Evolutionary conservation across 257 asterid genomes (phyloP).

Genomic region (Anisodus tanguticus): DNA sequence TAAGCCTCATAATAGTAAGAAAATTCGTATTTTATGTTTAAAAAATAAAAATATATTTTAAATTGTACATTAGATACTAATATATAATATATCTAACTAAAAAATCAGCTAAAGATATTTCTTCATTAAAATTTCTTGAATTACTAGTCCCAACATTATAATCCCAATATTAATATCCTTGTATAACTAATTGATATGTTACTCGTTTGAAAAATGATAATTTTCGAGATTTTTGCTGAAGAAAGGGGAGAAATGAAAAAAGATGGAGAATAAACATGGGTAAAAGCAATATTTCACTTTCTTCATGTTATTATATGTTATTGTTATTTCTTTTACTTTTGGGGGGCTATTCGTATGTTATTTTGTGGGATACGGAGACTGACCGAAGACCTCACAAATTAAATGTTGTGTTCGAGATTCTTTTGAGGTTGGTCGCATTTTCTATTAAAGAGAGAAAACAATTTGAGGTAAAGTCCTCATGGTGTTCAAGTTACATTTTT

Average conservation of each 20-base stretch:
- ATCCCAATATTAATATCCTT: no score
- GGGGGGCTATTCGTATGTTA: neutral
- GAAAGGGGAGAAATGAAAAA: neutral
- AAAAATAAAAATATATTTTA: no score
- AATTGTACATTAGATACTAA: no score
- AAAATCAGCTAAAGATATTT: no score
- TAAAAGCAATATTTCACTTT: neutral
- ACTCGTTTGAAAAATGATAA: no score
- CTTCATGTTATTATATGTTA: neutral
- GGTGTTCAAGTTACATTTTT: neutral
- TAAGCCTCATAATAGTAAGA: no score
- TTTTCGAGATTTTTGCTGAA: neutral
- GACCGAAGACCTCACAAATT: neutral
- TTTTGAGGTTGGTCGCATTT: slow-evolving; percentile 22
- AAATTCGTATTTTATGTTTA: no score
- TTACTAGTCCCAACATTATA: no score
- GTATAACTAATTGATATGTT: no score
- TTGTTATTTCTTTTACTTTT: neutral
- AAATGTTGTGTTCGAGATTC: neutral
- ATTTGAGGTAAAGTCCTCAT: neutral
- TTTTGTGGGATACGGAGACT: neutral
- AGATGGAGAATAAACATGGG: neutral
- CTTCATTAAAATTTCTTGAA: no score
- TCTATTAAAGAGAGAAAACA: slow-evolving; percentile 23
- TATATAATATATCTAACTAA: no score